phyloP scores from a whole-genome alignment of 2,329 filamentous ascomycete species.

The Gnomoniopsis smithogilvyi region DNA sequence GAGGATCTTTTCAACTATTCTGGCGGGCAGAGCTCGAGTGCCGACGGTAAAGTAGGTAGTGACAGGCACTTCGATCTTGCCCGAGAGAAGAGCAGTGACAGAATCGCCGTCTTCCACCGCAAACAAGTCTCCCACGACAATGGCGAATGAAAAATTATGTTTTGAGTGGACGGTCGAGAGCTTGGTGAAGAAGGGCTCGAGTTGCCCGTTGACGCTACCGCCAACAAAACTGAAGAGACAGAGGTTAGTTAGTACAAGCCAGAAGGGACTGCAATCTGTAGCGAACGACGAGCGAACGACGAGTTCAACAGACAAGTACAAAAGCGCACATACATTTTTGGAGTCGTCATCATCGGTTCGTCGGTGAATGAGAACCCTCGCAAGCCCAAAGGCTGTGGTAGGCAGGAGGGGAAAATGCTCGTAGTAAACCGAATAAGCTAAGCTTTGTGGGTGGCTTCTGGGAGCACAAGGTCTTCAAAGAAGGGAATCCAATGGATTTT shows the following conservation, averaged over 20 bases:
- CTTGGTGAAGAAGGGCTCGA: conserved; percentile 75
- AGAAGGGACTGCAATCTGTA: too few species aligned
- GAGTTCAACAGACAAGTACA: not conserved
- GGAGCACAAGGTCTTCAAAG: too few species aligned
- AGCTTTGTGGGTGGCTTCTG: too few species aligned
- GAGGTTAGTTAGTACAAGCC: conserved; percentile 4
- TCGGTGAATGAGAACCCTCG: too few species aligned
- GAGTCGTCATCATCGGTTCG: conserved; percentile 8
- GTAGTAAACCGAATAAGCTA: too few species aligned
- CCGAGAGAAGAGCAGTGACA: conserved; percentile 64
- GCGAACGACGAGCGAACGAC: not conserved
- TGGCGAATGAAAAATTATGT: conserved; percentile 81
- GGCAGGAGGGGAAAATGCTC: too few species aligned
- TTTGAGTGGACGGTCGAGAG: conserved; percentile 77
- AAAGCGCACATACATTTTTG: conserved; percentile 12
- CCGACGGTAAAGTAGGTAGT: conserved; percentile 91
- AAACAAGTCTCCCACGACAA: conserved; percentile 84
- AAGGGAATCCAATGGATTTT: too few species aligned
- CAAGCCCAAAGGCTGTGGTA: not conserved
- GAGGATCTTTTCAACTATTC: conserved; percentile 70
- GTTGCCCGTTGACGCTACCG: conserved; percentile 77
- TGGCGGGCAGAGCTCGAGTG: conserved; percentile 64
- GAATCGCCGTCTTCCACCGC: conserved; percentile 52
- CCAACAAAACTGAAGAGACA: conserved; percentile 64
- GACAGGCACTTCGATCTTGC: conserved; percentile 71